Evolutionary conservation across 2,329 filamentous ascomycete species (phyloP), one percentile per base, ranked within the genome.

Genomic region (Exserohilum turcica): DNA sequence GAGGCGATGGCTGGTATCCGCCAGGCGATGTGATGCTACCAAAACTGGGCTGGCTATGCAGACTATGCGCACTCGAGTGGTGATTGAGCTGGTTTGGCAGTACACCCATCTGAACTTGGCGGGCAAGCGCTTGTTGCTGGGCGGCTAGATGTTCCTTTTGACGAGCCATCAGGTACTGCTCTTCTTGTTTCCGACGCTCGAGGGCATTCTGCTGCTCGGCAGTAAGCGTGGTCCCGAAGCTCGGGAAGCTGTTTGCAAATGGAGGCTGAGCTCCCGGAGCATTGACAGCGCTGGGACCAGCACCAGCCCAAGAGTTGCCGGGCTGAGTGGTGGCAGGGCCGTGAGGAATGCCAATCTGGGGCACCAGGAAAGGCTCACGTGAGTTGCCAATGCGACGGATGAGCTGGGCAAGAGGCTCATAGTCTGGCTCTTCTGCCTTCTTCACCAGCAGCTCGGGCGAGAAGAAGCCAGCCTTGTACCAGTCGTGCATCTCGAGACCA

Each of bases 381-480:
- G 94, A 97, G 76, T 99, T 99, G 2, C 94, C 94, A 64, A 99
- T 99, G 29, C 93, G 88, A 37, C 94, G 84, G 59, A 99, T 97
- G 19, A 99, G 84, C 74, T 97, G 92, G 2, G 93, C 94, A 8
- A 99, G 79, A 10, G 93, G 94, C 74, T 99, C 94, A 66, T 97
- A 99, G 43, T 99, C 93, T 0, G 83, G 80, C 68, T 99, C 94
- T 72, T 99, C 94, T 5, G 93, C 81, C 73, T 96, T 96, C 79
- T 95, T 97, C 28, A 99, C 94, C 37, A 95, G 86, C 16, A 99
- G 81, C 65, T 99, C 93, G 0, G 93, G 88, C 0, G 91, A 96
- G 76, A 99, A 99, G 78, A 97, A 99, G 39, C 93, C 92, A 32
- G 92, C 93, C 74, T 97, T 97, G 78, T 97, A 99, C 94, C 94